phyloP scores from a whole-genome alignment of 257 asterid species.

The Nemophila menziesii region DNA sequence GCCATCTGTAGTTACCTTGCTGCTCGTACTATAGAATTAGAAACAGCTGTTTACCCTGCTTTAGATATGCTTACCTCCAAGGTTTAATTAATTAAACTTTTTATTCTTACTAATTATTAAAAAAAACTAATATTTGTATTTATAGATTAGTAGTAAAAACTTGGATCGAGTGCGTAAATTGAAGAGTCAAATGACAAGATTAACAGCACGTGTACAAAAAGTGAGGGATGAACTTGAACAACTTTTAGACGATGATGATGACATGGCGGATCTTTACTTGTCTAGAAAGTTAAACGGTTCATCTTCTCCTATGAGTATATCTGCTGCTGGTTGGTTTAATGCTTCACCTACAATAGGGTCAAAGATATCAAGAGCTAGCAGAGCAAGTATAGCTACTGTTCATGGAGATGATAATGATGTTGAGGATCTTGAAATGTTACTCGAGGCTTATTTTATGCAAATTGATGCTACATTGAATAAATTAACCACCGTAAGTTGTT shows the following conservation, averaged over 20 bases:
- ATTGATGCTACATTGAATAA: conserved; percentile 82
- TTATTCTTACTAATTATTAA: not conserved
- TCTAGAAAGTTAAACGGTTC: conserved; percentile 64
- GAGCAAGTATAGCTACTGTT: conserved; percentile 78
- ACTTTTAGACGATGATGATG: conserved; percentile 93
- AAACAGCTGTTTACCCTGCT: conserved; percentile 88
- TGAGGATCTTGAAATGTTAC: conserved; percentile 81
- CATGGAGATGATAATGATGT: conserved; percentile 55
- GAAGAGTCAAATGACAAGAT: conserved; percentile 91
- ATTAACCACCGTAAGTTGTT: conserved; percentile 73
- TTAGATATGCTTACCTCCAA: conserved; percentile 85
- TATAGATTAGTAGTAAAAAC: conserved; percentile 87
- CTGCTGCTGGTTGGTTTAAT: conserved; percentile 61
- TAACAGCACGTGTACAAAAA: conserved; percentile 96
- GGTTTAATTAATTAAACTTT: conserved; percentile 25
- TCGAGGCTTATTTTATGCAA: conserved; percentile 97
- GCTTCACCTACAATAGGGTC: conserved; percentile 82
- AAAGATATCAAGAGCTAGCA: conserved; percentile 71
- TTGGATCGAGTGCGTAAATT: conserved; percentile 76
- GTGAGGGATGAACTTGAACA: conserved; percentile 96
- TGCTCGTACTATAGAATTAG: conserved; percentile 75
- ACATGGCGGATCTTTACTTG: conserved; percentile 92
- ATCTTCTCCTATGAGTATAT: conserved; percentile 66
- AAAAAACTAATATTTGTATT: not conserved
- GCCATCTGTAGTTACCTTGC: conserved; percentile 83